Evolutionary conservation across 352 stramenopile species (phyloP), one percentile per base, ranked within the genome.

Genomic region (Globisporangium spiculum): DNA sequence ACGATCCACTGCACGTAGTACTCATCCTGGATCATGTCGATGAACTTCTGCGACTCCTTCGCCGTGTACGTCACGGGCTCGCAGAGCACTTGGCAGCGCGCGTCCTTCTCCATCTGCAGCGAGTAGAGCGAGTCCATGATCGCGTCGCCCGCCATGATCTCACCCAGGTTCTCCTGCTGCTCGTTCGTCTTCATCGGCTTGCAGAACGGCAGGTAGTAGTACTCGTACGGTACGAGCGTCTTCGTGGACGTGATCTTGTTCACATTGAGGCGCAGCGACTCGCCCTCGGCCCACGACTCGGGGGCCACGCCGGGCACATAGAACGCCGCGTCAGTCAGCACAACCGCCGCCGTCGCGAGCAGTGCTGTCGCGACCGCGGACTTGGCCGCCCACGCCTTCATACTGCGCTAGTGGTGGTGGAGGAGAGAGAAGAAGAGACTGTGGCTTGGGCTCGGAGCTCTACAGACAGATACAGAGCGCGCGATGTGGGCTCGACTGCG

Each of bases 171-270:
- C 73, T 97, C 91, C 60, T 89, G 80, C 70, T 96, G 80, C 73
- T 95, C 88, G 52, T 94, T 84, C 26, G 91, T 97, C 66, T 78
- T 66, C 66, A 82, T 78, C 22, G 88, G 86, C 69, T 86, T 83
- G 80, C 92, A 99, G 72, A 89, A 98, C 63, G 96, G 97, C 30
- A 99, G 81, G 75, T 98, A 96, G 82, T 99, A 99, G 78, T 99
- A 99, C 78, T 99, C 97, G 78, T 98, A 99, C 54, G 97, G 97
- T 65, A 99, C 86, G 66, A 99, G 93, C 57, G 97, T 99, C 77
- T 99, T 98, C 53, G 93, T 97, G 44, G 91, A 98, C 67, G 97
- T 98, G 69, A 99, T 97, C 76, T 98, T 97, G 88, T 99, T 99
- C 18, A 99, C 97, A 71, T 98, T 98, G 54, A 99, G 91, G 44